These are phyloP conservation scores for Medicago truncatula DNA, from an alignment of 306 rosid species.

Conservation along the genomic window MtrunA17r5.0-ANR NC_053042.1:56225501-56226000, in stretches of 20 bases:
- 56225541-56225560: conserved; percentile 51
- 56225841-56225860: conserved; percentile 41
- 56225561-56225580: conserved; percentile 49
- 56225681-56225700: background rate
- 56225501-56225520: conserved; percentile 63
- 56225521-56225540: conserved; percentile 63
- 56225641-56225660: conserved; percentile 45
- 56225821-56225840: conserved; percentile 49
- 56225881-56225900: conserved; percentile 40
- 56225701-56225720: background rate
- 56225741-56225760: conserved; percentile 16
- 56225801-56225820: conserved; percentile 1
- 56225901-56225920: conserved; percentile 19
- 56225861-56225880: conserved; percentile 51
- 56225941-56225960: conserved; percentile 50
- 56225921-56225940: conserved; percentile 26
- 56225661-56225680: conserved; percentile 20
- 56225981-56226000: conserved; percentile 42
- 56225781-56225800: conserved; percentile 26
- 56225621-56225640: conserved; percentile 39
- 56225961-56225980: conserved; percentile 54
- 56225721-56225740: background rate
- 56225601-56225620: conserved; percentile 33
- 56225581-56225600: conserved; percentile 78
- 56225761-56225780: conserved; percentile 27